Evolutionary conservation across 176 grass and related monocot genomes (phyloP), one percentile per base, ranked within the genome.

Genomic region (Bolboschoenus planiculmis): DNA sequence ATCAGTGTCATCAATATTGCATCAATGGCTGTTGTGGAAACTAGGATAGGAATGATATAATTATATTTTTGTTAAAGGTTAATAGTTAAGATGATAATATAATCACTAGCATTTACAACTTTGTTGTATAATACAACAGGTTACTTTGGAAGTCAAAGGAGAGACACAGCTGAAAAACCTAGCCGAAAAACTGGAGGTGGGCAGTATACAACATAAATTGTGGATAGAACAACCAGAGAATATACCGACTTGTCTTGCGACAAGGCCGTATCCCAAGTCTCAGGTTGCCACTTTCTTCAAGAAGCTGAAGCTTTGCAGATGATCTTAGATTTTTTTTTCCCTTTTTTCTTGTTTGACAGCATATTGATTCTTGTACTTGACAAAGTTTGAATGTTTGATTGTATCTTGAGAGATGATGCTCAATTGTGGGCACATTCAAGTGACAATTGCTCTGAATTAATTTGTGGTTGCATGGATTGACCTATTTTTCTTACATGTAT

Each of bases 261-360:
- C 93, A 10, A 87, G 86, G 21, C 96, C 93, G 4, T 93, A 83
- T 71, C 96, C 87, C 20, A 99, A 95, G 74, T 88, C 87, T 4
- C 91, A 85, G 66, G 89, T 93, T 35, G 86, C 89, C 44, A 81
- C 89, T 16, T 93, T 93, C 84, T 95, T 99, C 58, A 95, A 90
- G 91, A 99, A 99, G 86, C 91, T 95, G 34, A 93, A 99, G 80
- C 89, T 99, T 15, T 95, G 96, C 86, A 99, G 91, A 86, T 99
- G 67, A 90, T 14, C 18, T 3, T 43, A 53, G 37, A 84, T 40
- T 43, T 14, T 40, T 86, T 29, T 75, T n/a, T 66, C 65, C 10
- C 44, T 82, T 33, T 73, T 18, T 67, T 78, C 24, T 40, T 60
- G 31, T 60, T n/a, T 73, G 46, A 58, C 13, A 51, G 43, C 14